phyloP scores from a whole-genome alignment of 2,329 filamentous ascomycete species.

The Fusarium chlamydosporum region DNA sequence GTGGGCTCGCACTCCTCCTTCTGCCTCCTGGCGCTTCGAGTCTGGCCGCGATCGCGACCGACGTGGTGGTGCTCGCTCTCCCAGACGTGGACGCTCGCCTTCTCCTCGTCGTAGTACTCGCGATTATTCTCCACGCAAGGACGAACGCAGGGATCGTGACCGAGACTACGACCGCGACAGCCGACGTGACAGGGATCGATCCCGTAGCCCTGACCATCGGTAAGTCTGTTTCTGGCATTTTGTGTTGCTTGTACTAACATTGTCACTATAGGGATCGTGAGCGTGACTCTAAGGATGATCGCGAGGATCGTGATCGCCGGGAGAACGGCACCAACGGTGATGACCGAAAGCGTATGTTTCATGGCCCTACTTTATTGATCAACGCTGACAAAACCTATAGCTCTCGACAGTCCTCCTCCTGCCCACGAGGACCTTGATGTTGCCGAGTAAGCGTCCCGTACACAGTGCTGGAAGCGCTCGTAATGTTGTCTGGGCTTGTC shows the following conservation, averaged over 20 bases:
- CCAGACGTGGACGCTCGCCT: conserved; percentile 79
- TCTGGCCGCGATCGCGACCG: conserved; percentile 84
- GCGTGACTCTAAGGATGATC: conserved; percentile 73
- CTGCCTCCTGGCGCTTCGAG: conserved; percentile 98
- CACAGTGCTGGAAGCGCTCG: conserved; percentile 18
- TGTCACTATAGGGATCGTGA: conserved; percentile 63
- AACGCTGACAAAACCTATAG: conserved; percentile 54
- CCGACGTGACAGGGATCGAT: conserved; percentile 82
- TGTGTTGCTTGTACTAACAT: conserved; percentile 23
- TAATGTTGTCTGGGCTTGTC: conserved; percentile 30
- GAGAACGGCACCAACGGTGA: conserved; percentile 87
- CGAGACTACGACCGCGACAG: conserved; percentile 83
- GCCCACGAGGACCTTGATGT: conserved; percentile 96
- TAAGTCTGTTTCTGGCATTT: conserved; percentile 50
- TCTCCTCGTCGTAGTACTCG: conserved; percentile 82
- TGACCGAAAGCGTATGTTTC: conserved; percentile 83
- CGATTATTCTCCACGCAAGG: conserved; percentile 89
- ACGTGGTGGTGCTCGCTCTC: conserved; percentile 69
- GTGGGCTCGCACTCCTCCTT: conserved; percentile 99
- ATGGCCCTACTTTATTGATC: not conserved
- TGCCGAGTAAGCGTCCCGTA: conserved; percentile 73
- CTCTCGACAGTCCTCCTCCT: conserved; percentile 82
- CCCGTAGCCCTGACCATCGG: conserved; percentile 77
- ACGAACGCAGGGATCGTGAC: conserved; percentile 85
- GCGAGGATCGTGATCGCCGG: conserved; percentile 79